phyloP scores from a whole-genome alignment of 345 rosid genomes.

The Linum trigynum region DNA sequence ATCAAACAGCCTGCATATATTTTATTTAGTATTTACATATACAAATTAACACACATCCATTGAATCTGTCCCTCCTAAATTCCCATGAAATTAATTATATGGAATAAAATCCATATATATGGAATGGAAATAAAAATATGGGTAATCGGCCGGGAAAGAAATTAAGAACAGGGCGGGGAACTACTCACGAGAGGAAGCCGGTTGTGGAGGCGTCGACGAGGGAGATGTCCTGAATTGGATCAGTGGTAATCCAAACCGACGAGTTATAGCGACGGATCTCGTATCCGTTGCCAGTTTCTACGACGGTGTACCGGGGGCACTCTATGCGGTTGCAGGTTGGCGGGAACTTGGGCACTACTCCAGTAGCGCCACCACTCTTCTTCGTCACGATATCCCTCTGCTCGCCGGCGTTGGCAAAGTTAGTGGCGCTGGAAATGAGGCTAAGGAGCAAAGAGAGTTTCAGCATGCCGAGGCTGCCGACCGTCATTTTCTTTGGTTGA shows the following conservation, averaged over 20 bases:
- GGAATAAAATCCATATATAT: too few relatives aligned
- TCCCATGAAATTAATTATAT: not conserved
- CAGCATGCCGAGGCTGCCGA: too few relatives aligned
- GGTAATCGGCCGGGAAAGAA: not conserved
- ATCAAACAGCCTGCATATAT: conserved; percentile 45
- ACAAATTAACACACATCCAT: too few relatives aligned
- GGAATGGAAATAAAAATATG: not conserved
- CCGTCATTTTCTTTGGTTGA: too few relatives aligned
- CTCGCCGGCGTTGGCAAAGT: too few relatives aligned
- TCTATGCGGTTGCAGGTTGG: conserved; percentile 71
- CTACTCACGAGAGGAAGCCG: conserved; percentile 55
- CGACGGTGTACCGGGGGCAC: conserved; percentile 52
- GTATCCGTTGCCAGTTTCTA: conserved; percentile 45
- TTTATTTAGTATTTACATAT: not conserved
- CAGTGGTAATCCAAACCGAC: conserved; percentile 56
- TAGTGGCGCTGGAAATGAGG: too few relatives aligned
- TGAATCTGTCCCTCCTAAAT: not conserved
- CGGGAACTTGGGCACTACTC: conserved; percentile 18
- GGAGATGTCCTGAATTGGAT: conserved; percentile 66
- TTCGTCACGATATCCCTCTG: too few relatives aligned
- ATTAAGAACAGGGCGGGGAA: not conserved
- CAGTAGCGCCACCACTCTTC: not conserved
- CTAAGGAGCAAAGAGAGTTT: too few relatives aligned
- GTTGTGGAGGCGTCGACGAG: conserved; percentile 57
- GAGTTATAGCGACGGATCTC: conserved; percentile 61